Conservation (phyloP, 495 filamentous ascomycete species). For the Paragyromitra xinjiangensis region DNA sequence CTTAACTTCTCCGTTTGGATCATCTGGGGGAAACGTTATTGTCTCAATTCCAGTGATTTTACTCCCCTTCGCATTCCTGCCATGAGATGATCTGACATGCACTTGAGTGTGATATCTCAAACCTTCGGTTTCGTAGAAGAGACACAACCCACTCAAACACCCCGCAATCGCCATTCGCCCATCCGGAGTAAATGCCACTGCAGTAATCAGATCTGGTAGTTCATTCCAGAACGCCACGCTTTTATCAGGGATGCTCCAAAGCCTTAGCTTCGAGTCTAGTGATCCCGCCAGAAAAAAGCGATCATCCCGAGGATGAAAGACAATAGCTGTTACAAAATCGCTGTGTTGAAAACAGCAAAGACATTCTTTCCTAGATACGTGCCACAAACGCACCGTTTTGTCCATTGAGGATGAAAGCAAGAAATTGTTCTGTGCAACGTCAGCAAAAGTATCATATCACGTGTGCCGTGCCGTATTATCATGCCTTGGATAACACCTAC, state of each 20-base stretch:
- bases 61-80: slow-evolving; percentile 93
- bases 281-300: slow-evolving; percentile 96
- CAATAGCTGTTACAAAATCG: slow-evolving; percentile 93
- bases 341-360: slow-evolving; percentile 96
- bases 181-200: slow-evolving; percentile 92
- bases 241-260: slow-evolving; percentile 99
- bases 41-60: slow-evolving; percentile 97
- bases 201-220: slow-evolving; percentile 87
- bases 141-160: slow-evolving; percentile 81
- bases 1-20: slow-evolving; percentile 77
- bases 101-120: slow-evolving; percentile 84
- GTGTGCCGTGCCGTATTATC: slow-evolving; percentile 1
- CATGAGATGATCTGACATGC: slow-evolving; percentile 86
- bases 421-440: slow-evolving; percentile 79
- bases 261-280: slow-evolving; percentile 85
- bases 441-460: slow-evolving; percentile 27
- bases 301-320: slow-evolving; percentile 94
- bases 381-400: slow-evolving; percentile 96
- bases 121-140: slow-evolving; percentile 95
- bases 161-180: slow-evolving; percentile 90
- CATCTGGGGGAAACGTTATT: slow-evolving; percentile 68
- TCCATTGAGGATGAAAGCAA: slow-evolving; percentile 97
- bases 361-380: slow-evolving; percentile 83
- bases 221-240: slow-evolving; percentile 86
- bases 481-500: slow-evolving; percentile 59